phyloP scores from a whole-genome alignment of 2,329 filamentous ascomycete species.

The Aureobasidium sp. region DNA sequence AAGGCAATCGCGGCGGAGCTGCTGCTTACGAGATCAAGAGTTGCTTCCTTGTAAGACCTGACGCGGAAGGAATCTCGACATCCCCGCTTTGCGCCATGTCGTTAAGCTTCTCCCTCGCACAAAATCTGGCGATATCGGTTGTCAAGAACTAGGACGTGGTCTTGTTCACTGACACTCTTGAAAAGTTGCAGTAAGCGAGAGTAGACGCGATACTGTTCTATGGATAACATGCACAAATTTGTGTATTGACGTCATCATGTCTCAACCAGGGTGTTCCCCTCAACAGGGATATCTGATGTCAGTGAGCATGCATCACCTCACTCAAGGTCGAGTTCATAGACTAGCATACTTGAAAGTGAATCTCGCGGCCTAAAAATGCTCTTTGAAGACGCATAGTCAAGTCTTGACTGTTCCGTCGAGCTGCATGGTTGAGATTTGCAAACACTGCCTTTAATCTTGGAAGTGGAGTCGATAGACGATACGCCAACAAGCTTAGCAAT shows the following conservation, averaged over 20 bases:
- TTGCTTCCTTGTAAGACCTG: neutral
- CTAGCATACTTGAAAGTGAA: too few species aligned
- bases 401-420: too few species aligned
- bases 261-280: neutral
- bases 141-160: neutral
- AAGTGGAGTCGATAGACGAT: too few species aligned
- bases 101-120: neutral
- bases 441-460: too few species aligned
- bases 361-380: too few species aligned
- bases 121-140: neutral
- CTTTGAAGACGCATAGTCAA: too few species aligned
- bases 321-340: too few species aligned
- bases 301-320: neutral
- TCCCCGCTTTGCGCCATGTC: neutral
- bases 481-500: too few species aligned
- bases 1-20: neutral
- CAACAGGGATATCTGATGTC: neutral
- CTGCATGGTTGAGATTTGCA: too few species aligned
- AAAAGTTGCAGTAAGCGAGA: neutral
- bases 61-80: neutral
- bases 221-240: neutral
- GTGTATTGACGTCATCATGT: neutral
- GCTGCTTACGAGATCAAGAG: neutral
- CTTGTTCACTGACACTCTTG: neutral
- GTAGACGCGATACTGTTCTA: neutral